Evolutionary conservation across 805 yeast genomes (phyloP), one percentile per base, ranked within the genome.

Genomic region (Vanderwaltozyma tropicalis): DNA sequence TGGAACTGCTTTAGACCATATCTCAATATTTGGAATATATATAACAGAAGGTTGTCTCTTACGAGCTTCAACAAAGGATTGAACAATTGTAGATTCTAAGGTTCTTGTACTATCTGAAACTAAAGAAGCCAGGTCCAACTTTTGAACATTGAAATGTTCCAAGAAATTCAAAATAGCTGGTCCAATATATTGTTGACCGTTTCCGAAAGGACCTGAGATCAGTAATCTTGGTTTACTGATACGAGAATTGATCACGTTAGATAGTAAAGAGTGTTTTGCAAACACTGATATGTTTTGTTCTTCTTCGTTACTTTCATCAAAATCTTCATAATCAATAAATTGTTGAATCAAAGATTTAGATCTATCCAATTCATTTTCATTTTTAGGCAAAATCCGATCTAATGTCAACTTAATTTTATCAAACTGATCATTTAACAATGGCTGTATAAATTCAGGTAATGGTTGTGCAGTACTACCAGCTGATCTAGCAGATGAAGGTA

Each of bases 401-500:
- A 88, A 52, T 38, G 68, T 71, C 0, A 28, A 29, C 2, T 69
- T 62, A 24, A 83, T 63, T 16, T 58, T 59, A 4, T 64, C 57
- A 31, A 80, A 66, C 34, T 76, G 72, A 0, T 55, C 50, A n/a
- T 66, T 61, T 19, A 92, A 61, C 30, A 92, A 59, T 1, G 94
- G 81, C 34, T 66, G 66, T 19, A 92, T 60, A 19, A 75, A 72
- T 5, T 74, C 75, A 0, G 98, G 96, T 31, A 92, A 59, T 2
- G 96, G 94, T 9, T 81, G 71, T 0, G 92, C 78, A 1, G 74
- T 70, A 8, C 76, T 68, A 0, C 88, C 75, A 0, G 89, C 71
- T 0, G 95, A 80, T 42, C 98, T 70, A 2, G 95, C 85, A 35
- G 95, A 82, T 0, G 96, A 86, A 0, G 99, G 98, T 19, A 88